phyloP scores from a whole-genome alignment of 2,329 filamentous ascomycete genomes.

The Cercospora brassicicola region DNA sequence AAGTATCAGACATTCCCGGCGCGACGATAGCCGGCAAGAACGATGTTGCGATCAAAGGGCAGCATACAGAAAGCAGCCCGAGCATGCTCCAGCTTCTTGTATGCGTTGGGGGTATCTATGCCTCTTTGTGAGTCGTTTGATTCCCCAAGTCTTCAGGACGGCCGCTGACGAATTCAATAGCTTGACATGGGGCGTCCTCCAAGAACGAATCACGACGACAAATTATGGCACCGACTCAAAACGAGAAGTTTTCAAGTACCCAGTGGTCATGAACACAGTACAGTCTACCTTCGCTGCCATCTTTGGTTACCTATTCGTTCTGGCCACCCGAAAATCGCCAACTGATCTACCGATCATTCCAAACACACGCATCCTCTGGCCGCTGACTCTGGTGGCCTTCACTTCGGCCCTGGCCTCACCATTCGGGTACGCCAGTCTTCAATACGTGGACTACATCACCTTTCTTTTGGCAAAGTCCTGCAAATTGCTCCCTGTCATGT shows the following conservation, averaged over 20 bases:
- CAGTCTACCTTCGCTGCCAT: constrained; percentile 86
- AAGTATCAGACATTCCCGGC: constrained; percentile 22
- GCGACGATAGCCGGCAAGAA: constrained; percentile 31
- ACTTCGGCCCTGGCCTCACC: constrained; percentile 89
- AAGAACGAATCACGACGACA: constrained; percentile 96
- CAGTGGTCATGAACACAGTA: constrained; percentile 93
- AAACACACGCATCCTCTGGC: constrained; percentile 68
- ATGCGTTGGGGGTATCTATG: constrained; percentile 93
- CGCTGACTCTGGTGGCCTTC: constrained; percentile 80
- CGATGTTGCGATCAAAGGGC: constrained; percentile 26
- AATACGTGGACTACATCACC: constrained; percentile 96
- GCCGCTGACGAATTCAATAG: constrained; percentile 43
- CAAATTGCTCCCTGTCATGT: constrained; percentile 98
- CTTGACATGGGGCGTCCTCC: constrained; percentile 91
- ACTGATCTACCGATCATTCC: constrained; percentile 69
- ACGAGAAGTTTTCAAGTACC: constrained; percentile 81
- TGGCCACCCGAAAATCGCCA: constrained; percentile 53
- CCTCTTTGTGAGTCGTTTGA: constrained; percentile 70
- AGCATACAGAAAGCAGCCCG: constrained; percentile 25
- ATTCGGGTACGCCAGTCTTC: constrained; percentile 88
- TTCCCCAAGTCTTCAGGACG: neutral
- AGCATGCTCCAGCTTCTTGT: constrained; percentile 67
- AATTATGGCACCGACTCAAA: constrained; percentile 65
- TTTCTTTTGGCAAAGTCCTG: constrained; percentile 97
- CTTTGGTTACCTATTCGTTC: constrained; percentile 79